Evolutionary conservation across 108 stramenopile species (phyloP), one percentile per base, ranked within the genome.

Genomic region (Fistulifera pelliculosa): DNA sequence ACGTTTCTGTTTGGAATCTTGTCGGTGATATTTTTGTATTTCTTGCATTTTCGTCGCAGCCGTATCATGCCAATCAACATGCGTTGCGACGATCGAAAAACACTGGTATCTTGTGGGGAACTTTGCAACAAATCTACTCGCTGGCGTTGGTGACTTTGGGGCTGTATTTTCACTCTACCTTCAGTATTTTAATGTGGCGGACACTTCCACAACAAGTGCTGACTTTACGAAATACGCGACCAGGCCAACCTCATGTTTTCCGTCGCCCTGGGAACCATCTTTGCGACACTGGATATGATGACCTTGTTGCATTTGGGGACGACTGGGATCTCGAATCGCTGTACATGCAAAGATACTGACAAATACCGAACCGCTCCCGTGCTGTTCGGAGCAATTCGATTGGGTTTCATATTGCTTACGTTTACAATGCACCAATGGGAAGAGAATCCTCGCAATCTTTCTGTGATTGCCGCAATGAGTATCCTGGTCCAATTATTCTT

Each of bases 261-360:
- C 64, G 39, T 15, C 42, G 11, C 62, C 22, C 43, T 79, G 58
- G 59, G 58, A 6, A 43, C 61, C 16, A 19, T 61, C 19, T 74
- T 61, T 39, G 24, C 68, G 22, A 65, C 47, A 24, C 22, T 75
- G 27, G 78, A 79, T 50, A 10, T 25, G 6, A 75, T 73, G 74
- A 56, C n/a, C 22, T 10, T 75, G 16, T 15, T 64, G 2, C 73
- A 79, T 47, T 21, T 52, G 12, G 78, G 78, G 7, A 28, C 60
- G 16, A 22, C 4, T 6, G 25, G 25, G 4, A 27, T 17, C n/a
- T 16, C 17, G 6, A 12, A 39, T 24, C 56, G 57, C 6, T 61
- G 59, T 15, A 21, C 49, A 19, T 53, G 43, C 57, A 21, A 44
- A 17, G 35, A 54, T 22, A 17, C 41, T 0, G 11, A 49, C 0